Conservation (phyloP, 1,284 basidiomycete genomes). For the Pholiota adiposa region DNA sequence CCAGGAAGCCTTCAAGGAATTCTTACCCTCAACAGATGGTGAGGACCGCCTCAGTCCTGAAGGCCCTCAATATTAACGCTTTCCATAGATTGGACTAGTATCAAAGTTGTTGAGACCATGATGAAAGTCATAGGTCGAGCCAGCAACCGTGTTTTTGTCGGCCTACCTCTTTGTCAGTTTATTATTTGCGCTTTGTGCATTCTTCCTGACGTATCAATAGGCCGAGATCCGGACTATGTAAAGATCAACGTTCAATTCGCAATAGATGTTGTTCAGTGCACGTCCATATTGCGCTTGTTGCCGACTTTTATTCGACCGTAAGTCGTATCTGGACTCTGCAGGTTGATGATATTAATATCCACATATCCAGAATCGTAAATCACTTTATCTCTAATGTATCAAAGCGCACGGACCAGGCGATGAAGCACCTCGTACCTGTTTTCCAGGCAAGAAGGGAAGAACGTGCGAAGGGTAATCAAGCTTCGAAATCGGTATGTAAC, state of each 20-base stretch:
- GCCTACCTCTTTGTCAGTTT: constrained; percentile 23
- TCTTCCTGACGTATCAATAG: constrained; percentile 1
- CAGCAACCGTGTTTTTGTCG: constrained; percentile 27
- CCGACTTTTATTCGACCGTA: constrained; percentile 19
- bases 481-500: neutral
- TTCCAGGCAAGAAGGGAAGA: constrained; percentile 12
- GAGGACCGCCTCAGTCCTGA: neutral
- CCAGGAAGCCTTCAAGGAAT: constrained; percentile 11
- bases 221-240: constrained; percentile 18
- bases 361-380: constrained; percentile 2
- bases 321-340: neutral
- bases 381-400: constrained; percentile 9
- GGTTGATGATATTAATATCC: neutral
- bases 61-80: too few species aligned
- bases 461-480: neutral
- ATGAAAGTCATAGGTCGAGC: constrained; percentile 17
- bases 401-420: neutral
- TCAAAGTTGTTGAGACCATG: constrained; percentile 12
- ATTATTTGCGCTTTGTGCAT: neutral
- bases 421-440: constrained; percentile 13
- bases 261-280: constrained; percentile 3
- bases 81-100: constrained; percentile 11
- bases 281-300: constrained; percentile 7
- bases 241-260: constrained; percentile 16
- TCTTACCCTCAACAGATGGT: constrained; percentile 13